A percentile compares a stretch with the other conserved stretches of the same genome.
phyloP scores from a whole-genome alignment of 73 alveolate genomes.

The Uronychia setigera region DNA sequence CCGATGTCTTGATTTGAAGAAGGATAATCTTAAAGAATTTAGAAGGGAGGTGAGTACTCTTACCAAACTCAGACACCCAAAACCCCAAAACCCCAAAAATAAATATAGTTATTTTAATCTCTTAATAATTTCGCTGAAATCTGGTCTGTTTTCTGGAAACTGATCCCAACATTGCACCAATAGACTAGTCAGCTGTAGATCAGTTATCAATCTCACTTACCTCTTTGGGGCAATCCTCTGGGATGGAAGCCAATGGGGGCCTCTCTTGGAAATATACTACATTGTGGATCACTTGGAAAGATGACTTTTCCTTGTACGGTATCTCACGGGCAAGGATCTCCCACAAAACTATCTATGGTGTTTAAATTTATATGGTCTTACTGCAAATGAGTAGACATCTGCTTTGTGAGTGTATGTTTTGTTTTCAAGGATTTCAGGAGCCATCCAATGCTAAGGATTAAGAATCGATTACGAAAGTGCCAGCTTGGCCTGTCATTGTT shows the following conservation, averaged over 20 bases:
- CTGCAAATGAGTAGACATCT: constrained; percentile 97
- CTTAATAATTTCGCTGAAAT: constrained; percentile 70
- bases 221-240: constrained; percentile 79
- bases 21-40: constrained; percentile 83
- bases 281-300: constrained; percentile 26
- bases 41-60: constrained; percentile 91
- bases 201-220: constrained; percentile 27
- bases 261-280: constrained; percentile 64
- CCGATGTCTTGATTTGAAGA: constrained; percentile 60
- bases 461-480: constrained; percentile 45
- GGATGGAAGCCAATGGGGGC: constrained; percentile 73
- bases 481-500: constrained; percentile 79
- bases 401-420: constrained; percentile 92
- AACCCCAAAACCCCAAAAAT: too few relatives aligned
- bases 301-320: constrained; percentile 74
- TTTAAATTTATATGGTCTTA: constrained; percentile 28
- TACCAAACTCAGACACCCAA: constrained; percentile 81
- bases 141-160: constrained; percentile 83
- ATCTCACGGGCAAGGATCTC: constrained; percentile 93
- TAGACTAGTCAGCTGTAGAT: constrained; percentile 6
- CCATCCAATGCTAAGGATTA: constrained; percentile 95
- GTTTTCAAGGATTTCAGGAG: constrained; percentile 95
- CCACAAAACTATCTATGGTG: constrained; percentile 84
- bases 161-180: constrained; percentile 91
- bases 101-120: constrained; percentile 38